Evolutionary conservation across 2,329 filamentous ascomycete genomes (phyloP).

Genomic region (Fusarium tanahbumbuense): DNA sequence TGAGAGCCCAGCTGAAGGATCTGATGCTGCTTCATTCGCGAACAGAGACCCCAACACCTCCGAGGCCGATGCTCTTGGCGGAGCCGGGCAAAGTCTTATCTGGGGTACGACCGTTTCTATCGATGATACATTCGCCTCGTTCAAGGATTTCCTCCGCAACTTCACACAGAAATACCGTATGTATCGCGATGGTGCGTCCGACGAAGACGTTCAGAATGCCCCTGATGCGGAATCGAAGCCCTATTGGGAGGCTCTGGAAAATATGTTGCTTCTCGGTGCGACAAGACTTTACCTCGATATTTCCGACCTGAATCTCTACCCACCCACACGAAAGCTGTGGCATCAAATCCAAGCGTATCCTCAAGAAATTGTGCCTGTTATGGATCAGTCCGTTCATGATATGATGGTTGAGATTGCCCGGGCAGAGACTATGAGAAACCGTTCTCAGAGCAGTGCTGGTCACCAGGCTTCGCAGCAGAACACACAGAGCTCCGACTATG

Average conservation of each 20-base stretch:
- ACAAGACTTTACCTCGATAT: slow-evolving; percentile 89
- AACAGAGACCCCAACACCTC: slow-evolving; percentile 85
- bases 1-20: slow-evolving; percentile 63
- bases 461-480: slow-evolving; percentile 59
- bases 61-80: slow-evolving; percentile 88
- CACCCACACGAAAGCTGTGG: slow-evolving; percentile 92
- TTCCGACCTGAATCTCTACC: slow-evolving; percentile 90
- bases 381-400: slow-evolving; percentile 95
- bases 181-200: slow-evolving; percentile 86
- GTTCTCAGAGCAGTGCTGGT: slow-evolving; percentile 69
- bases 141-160: slow-evolving; percentile 92
- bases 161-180: slow-evolving; percentile 95
- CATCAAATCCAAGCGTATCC: slow-evolving; percentile 95
- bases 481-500: slow-evolving; percentile 76
- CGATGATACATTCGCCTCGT: slow-evolving; percentile 84
- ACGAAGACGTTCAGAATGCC: slow-evolving; percentile 76
- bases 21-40: slow-evolving; percentile 70
- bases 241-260: slow-evolving; percentile 86
- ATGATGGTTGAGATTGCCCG: slow-evolving; percentile 90
- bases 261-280: slow-evolving; percentile 89
- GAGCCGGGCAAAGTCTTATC: slow-evolving; percentile 83
- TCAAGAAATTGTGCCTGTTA: slow-evolving; percentile 93
- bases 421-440: slow-evolving; percentile 78
- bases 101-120: slow-evolving; percentile 99
- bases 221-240: slow-evolving; percentile 82